These are phyloP conservation scores for Aspergillus mulundensis DNA, from an alignment of 495 filamentous ascomycete genomes.

Conservation along the genomic window DNA sequence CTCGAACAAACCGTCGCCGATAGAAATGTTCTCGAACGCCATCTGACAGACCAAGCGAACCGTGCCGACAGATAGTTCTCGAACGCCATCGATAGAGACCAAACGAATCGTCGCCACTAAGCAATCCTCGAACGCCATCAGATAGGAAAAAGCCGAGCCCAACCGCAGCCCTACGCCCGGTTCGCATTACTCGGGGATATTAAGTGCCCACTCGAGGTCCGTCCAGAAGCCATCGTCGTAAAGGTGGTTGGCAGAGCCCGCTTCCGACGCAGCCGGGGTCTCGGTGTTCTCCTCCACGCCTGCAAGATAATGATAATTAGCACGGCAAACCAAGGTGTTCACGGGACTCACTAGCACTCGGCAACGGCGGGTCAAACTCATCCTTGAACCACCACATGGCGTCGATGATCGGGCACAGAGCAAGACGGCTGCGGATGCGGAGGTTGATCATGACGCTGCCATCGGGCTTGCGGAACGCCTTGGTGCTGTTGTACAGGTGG, in stretches of 20 bases:
- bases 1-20: too few species aligned
- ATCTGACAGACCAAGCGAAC: too few species aligned
- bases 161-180: not conserved
- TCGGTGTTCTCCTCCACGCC: not conserved
- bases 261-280: not conserved
- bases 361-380: slow-evolving; percentile 31
- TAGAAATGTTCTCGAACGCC: too few species aligned
- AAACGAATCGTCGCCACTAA: not conserved
- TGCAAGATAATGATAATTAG: too few species aligned
- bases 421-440: slow-evolving; percentile 41
- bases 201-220: slow-evolving; percentile 37
- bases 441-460: slow-evolving; percentile 35
- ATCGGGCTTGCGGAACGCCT: slow-evolving; percentile 40
- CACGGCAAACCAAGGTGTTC: too few species aligned
- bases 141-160: not conserved
- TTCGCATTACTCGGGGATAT: not conserved
- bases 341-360: not conserved
- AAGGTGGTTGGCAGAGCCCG: not conserved
- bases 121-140: not conserved
- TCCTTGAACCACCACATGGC: slow-evolving; percentile 49
- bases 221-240: slow-evolving; percentile 4
- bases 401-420: slow-evolving; percentile 41
- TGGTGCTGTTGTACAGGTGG: slow-evolving; percentile 44
- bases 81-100: not conserved
- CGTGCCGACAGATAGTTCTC: too few species aligned